Conservation (phyloP, 352 stramenopile genomes). For the Phytophthora crassamura region DNA sequence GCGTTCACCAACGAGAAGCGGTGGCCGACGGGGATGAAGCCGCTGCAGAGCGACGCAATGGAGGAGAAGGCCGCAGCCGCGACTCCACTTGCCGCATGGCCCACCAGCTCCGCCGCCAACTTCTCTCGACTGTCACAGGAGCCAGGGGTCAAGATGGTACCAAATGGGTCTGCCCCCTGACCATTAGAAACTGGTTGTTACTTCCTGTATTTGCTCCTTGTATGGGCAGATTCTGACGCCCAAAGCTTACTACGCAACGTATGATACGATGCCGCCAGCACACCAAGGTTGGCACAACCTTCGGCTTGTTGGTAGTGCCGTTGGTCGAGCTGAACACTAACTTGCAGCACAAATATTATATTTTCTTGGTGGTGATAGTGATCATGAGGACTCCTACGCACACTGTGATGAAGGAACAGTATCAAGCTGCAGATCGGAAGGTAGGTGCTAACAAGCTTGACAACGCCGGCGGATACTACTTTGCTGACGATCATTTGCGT, state of each 20-base stretch:
- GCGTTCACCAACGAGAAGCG: slow-evolving; percentile 30
- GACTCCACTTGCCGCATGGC: slow-evolving; percentile 44
- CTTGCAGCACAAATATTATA: slow-evolving; percentile 4
- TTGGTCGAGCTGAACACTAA: not conserved
- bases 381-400: slow-evolving; percentile 55
- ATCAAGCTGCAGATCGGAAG: slow-evolving; percentile 68
- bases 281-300: slow-evolving; percentile 53
- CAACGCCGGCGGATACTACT: not conserved
- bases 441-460: slow-evolving; percentile 28
- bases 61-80: slow-evolving; percentile 28
- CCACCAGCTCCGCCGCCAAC: slow-evolving; percentile 43
- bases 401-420: slow-evolving; percentile 48
- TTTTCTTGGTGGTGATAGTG: slow-evolving; percentile 42
- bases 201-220: not conserved
- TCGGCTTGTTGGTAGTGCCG: not conserved
- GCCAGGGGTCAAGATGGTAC: slow-evolving; percentile 51
- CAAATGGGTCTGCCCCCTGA: not conserved
- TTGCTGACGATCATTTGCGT: slow-evolving; percentile 5
- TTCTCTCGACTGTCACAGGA: slow-evolving; percentile 46
- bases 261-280: slow-evolving; percentile 68
- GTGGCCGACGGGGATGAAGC: slow-evolving; percentile 7
- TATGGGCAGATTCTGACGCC: slow-evolving; percentile 58
- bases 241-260: slow-evolving; percentile 64
- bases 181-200: not conserved
- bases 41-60: not conserved